Evolutionary conservation across 2,329 filamentous ascomycete species (phyloP).

Genomic region (Tolypocladium amazonense): DNA sequence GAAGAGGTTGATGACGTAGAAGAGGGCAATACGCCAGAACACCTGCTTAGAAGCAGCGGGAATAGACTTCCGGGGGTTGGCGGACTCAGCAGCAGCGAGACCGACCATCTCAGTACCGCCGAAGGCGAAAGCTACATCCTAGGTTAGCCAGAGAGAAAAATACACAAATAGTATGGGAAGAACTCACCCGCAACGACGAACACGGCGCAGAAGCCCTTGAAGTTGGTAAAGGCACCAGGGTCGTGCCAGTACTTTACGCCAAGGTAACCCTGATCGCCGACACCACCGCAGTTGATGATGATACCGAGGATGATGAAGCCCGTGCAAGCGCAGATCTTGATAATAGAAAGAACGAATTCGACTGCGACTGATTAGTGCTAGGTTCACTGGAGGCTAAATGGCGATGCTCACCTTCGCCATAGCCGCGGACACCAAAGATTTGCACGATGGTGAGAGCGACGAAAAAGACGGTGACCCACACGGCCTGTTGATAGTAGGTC

Average conservation of each 20-base stretch:
- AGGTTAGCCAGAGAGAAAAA: neutral
- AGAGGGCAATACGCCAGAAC: slow-evolving; percentile 12
- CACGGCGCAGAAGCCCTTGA: slow-evolving; percentile 13
- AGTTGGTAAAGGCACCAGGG: slow-evolving; percentile 9
- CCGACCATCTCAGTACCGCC: slow-evolving; percentile 13
- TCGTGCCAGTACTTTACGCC: slow-evolving; percentile 11
- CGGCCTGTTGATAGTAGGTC: neutral
- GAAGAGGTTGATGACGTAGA: slow-evolving; percentile 11
- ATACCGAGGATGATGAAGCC: slow-evolving; percentile 8
- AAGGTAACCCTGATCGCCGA: slow-evolving; percentile 9
- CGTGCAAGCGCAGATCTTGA: neutral
- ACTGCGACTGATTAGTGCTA: neutral
- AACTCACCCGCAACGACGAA: slow-evolving; percentile 4
- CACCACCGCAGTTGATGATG: slow-evolving; percentile 10
- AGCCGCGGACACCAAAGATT: neutral
- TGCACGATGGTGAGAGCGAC: neutral
- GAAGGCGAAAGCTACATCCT: slow-evolving; percentile 8
- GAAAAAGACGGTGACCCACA: neutral
- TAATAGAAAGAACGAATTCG: neutral
- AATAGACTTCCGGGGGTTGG: slow-evolving; percentile 12
- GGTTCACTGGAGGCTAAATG: neutral
- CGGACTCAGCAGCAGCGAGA: slow-evolving; percentile 12
- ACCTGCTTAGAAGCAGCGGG: slow-evolving; percentile 14
- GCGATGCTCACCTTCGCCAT: neutral
- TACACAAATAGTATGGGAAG: neutral